Evolutionary conservation across 78 protist species (phyloP).

Genomic region (Tieghemostelium lacteum): DNA sequence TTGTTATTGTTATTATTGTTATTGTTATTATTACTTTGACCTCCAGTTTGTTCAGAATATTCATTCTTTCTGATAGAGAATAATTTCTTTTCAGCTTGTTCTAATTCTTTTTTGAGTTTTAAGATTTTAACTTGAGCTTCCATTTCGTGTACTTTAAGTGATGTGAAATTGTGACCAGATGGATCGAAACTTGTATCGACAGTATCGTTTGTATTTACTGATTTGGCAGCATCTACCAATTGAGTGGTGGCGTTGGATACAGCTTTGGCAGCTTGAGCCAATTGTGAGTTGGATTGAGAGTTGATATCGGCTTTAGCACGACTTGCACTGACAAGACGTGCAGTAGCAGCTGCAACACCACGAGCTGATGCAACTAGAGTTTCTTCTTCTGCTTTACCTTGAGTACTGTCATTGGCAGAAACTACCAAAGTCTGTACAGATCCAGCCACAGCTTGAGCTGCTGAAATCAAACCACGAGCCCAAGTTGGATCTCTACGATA

Average conservation of each 20-base stretch:
- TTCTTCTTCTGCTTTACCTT: conserved; percentile 72
- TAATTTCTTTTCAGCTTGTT: conserved; percentile 68
- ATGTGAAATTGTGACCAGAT: conserved; percentile 25
- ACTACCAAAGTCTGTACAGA: conserved; percentile 74
- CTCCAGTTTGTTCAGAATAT: conserved; percentile 41
- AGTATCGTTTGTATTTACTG: background rate
- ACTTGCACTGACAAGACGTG: conserved; percentile 67
- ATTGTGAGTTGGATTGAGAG: conserved; percentile 59
- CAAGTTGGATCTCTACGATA: conserved; percentile 85
- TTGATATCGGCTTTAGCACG: conserved; percentile 79
- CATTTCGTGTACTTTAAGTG: conserved; percentile 68
- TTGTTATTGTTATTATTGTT: background rate
- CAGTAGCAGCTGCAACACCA: conserved; percentile 81
- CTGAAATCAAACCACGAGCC: conserved; percentile 85
- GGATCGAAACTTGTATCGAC: conserved; percentile 20
- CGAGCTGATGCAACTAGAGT: conserved; percentile 78
- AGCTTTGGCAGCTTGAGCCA: conserved; percentile 73
- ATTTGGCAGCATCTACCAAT: conserved; percentile 80
- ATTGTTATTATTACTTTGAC: background rate
- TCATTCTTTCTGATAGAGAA: conserved; percentile 70
- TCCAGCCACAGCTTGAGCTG: conserved; percentile 84
- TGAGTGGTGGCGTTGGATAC: conserved; percentile 70
- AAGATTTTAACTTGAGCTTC: conserved; percentile 76
- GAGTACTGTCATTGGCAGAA: conserved; percentile 60
- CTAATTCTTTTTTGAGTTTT: conserved; percentile 75